Base-by-base conservation (phyloP, 1,284 basidiomycete species). In the Rhodotorula glutinis region DNA sequence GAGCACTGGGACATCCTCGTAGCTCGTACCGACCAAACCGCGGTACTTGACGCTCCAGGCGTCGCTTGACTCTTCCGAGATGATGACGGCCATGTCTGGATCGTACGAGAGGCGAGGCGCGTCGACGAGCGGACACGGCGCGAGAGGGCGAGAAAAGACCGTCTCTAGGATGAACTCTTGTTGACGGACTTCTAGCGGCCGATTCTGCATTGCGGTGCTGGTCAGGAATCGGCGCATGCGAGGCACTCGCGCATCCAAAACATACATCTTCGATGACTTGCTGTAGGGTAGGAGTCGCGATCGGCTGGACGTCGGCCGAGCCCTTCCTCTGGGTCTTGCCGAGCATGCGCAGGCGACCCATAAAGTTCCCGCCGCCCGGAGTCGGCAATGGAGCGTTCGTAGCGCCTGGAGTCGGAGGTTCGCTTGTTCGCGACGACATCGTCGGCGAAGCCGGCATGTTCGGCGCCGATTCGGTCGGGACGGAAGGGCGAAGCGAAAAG, bases 21-120 rank as follows among this genome's bases (percentile, higher is more conserved):
- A 85, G 0, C 86, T 86, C 55, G 83, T 84, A 2, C 83, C 83
- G 4, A 87, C 83, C 49, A 85, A 84, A 0, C 91, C 88, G 30
- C 91, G 83, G 76, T 94, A 75, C 3, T 91, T 81, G 8, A 85
- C 87, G 13, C 83, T 85, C 86, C 88, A 94, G 4, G 89, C 88
- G 53, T 83, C 82, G 30, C 86, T 82, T 0, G 84, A 85, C 75
- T 94, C 91, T 76, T 96, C 91, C 2, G 90, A 88, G 59, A 98
- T 89, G 69, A 90, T 81, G 43, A 98, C 79, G 0, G 84, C 82
- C 38, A 89, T 89, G 57, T 86, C 81, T 0, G 82, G 78, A 1
- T 88, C 86, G 43, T 92, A 82, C 7, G 80, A 73, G 30, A 92
- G 76, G 0, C 82, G 82, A 0, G 94, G 94, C 1, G 85, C 87